Evolutionary conservation across 2,329 filamentous ascomycete species (phyloP).

Genomic region (Monosporascus sp.): DNA sequence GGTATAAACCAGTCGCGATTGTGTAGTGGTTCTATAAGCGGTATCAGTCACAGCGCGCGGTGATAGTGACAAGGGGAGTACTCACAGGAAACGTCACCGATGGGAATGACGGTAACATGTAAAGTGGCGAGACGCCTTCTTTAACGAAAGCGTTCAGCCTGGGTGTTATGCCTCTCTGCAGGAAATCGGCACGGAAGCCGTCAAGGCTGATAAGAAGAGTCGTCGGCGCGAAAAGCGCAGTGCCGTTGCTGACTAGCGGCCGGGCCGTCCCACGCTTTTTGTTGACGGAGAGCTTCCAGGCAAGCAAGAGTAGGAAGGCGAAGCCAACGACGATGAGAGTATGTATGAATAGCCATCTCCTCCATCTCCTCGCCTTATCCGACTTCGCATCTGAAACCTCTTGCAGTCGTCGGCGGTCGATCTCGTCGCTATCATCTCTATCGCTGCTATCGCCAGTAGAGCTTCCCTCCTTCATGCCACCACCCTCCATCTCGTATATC

Average conservation of each 20-base stretch:
- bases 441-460: constrained; percentile 58
- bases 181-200: constrained; percentile 91
- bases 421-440: constrained; percentile 53
- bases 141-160: constrained; percentile 72
- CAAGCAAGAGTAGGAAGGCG: constrained; percentile 48
- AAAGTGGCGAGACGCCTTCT: constrained; percentile 81
- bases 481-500: constrained; percentile 76
- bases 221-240: constrained; percentile 81
- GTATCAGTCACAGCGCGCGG: constrained; percentile 6
- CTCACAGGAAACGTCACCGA: constrained; percentile 81
- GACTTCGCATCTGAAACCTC: constrained; percentile 41
- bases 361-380: constrained; percentile 47
- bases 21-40: constrained; percentile 72
- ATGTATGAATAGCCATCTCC: constrained; percentile 50
- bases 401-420: constrained; percentile 49
- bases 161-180: constrained; percentile 78
- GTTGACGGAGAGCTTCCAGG: constrained; percentile 53
- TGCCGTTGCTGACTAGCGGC: constrained; percentile 67
- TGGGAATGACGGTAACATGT: constrained; percentile 92
- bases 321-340: constrained; percentile 48
- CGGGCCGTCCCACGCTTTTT: constrained; percentile 29
- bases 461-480: constrained; percentile 63
- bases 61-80: constrained; percentile 11
- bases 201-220: constrained; percentile 92
- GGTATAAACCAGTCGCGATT: constrained; percentile 84